These are phyloP conservation scores for Phaseolus coccineus DNA, from an alignment of 331 rosid species.

Conservation along the genomic window DNA sequence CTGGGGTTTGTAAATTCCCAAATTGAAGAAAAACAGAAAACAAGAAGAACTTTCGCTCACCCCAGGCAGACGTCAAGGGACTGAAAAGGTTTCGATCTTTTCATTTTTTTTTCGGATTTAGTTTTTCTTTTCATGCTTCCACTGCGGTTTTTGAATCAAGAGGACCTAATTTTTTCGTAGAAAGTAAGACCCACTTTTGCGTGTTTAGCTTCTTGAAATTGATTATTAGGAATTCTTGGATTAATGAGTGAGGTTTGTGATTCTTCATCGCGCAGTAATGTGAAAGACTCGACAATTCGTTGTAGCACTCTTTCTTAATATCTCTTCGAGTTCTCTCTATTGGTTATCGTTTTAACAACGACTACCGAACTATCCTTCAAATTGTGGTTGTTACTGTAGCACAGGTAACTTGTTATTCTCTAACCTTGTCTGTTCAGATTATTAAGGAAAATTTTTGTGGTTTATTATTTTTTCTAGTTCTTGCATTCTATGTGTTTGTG, in stretches of 20 bases:
- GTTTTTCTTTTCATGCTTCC: neutral
- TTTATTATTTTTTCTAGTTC: neutral
- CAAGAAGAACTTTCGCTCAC: neutral
- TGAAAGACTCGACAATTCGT: neutral
- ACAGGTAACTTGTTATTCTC: neutral
- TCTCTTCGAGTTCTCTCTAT: neutral
- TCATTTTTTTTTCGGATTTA: neutral
- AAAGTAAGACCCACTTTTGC: neutral
- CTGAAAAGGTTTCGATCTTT: slow-evolving; percentile 15
- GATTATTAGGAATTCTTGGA: neutral
- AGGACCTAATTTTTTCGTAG: neutral
- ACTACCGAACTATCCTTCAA: neutral
- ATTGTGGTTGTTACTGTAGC: neutral
- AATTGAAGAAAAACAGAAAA: neutral
- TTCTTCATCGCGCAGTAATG: neutral
- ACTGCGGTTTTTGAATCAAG: neutral
- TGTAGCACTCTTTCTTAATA: neutral
- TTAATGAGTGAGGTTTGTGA: neutral
- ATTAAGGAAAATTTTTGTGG: neutral
- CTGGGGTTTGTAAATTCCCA: neutral
- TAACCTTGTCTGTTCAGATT: neutral
- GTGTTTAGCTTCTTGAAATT: neutral
- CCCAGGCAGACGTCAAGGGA: neutral
- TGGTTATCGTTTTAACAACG: neutral
- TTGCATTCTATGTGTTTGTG: neutral